A percentile compares a stretch with the other conserved stretches of the same genome.
These are phyloP conservation scores for Aspergillus haitiensis DNA, from an alignment of 495 filamentous ascomycete species.

Conservation along the genomic window DNA sequence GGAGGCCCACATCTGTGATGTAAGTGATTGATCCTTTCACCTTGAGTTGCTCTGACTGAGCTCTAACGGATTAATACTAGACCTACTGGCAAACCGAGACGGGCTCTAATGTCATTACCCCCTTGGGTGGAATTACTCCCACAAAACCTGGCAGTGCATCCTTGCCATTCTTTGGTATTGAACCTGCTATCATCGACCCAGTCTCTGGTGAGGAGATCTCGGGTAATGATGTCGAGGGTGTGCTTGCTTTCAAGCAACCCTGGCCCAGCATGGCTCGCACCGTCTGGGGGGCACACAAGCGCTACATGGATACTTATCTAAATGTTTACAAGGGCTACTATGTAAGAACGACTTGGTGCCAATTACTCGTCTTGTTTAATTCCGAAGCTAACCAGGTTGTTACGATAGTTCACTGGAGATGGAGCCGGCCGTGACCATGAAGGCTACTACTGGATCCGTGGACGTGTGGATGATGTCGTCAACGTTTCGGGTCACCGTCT, in stretches of 20 bases:
- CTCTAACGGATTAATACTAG: constrained; percentile 46
- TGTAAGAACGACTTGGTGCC: constrained; percentile 53
- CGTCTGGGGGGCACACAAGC: constrained; percentile 96
- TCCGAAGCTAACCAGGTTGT: constrained; percentile 17
- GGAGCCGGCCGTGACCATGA: constrained; percentile 97
- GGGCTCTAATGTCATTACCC: constrained; percentile 81
- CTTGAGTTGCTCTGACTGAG: background rate
- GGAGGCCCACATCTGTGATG: constrained; percentile 91
- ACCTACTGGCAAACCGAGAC: constrained; percentile 99
- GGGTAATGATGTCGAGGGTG: constrained; percentile 97
- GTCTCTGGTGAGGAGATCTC: constrained; percentile 90
- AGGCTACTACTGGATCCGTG: constrained; percentile 99
- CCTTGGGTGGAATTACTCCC: constrained; percentile 55
- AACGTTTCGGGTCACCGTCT: constrained; percentile 96
- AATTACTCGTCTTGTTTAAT: too few relatives aligned
- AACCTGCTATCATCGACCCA: constrained; percentile 96
- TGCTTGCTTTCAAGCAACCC: constrained; percentile 95
- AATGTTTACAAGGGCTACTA: constrained; percentile 99
- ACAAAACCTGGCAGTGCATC: constrained; percentile 60
- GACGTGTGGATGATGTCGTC: constrained; percentile 97
- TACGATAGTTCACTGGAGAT: constrained; percentile 86
- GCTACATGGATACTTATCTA: constrained; percentile 98
- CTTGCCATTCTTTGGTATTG: constrained; percentile 90
- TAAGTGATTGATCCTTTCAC: constrained; percentile 50
- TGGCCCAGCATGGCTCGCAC: constrained; percentile 99